These are phyloP conservation scores for Rhynchospora pubera DNA, from an alignment of 176 grass and related monocot genomes.

Conservation along the genomic window DNA sequence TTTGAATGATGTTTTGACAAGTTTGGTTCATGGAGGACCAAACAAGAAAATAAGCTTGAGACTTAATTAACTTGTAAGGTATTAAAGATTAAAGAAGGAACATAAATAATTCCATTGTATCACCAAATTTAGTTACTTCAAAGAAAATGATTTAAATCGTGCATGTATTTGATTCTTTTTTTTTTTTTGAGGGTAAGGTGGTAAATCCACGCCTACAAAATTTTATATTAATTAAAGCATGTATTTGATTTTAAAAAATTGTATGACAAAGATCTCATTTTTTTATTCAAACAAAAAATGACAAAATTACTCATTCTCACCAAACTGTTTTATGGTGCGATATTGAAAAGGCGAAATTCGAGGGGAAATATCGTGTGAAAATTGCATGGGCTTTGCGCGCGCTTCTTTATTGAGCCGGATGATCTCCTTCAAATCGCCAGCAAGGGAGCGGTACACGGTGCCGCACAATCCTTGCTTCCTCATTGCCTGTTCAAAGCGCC, in stretches of 20 bases:
- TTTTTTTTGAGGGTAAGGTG: too few relatives aligned
- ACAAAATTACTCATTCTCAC: slow-evolving; percentile 11
- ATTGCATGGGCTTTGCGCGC: slow-evolving; percentile 34
- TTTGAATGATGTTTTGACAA: background rate
- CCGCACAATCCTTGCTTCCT: slow-evolving; percentile 51
- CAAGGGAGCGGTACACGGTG: slow-evolving; percentile 34
- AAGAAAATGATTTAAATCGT: too few relatives aligned
- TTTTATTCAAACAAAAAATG: background rate
- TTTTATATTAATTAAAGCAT: too few relatives aligned
- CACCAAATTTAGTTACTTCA: too few relatives aligned
- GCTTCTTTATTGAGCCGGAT: slow-evolving; percentile 40
- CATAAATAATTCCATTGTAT: too few relatives aligned
- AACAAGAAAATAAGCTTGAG: background rate
- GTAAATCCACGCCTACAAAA: too few relatives aligned
- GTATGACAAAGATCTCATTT: too few relatives aligned
- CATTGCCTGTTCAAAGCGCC: slow-evolving; percentile 29
- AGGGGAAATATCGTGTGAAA: slow-evolving; percentile 48
- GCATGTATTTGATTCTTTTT: too few relatives aligned
- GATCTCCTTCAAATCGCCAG: slow-evolving; percentile 37
- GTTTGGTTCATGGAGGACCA: background rate
- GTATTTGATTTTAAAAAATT: too few relatives aligned
- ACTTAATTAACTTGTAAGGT: too few relatives aligned
- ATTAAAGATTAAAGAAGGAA: too few relatives aligned
- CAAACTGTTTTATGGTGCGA: slow-evolving; percentile 47
- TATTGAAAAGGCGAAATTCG: slow-evolving; percentile 36